Base-by-base conservation (phyloP, 2,329 filamentous ascomycete species). In the Calonectria honghensis region DNA sequence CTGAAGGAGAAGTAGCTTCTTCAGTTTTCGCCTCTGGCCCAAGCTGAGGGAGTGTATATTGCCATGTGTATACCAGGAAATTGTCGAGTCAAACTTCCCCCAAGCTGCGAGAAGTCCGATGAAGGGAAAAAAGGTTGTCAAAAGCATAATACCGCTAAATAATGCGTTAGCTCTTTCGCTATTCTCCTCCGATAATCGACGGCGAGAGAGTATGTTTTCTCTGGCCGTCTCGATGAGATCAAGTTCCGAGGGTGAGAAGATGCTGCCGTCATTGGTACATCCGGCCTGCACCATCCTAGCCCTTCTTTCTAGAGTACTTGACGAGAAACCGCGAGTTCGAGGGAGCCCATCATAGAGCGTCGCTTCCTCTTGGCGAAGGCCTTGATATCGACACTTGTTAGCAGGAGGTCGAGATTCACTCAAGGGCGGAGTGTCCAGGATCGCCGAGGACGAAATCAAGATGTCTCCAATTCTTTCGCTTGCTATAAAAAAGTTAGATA, bases 41-140 rank as follows among this genome's bases (percentile, higher is more conserved):
- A 64, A 41, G 6, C 82, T 87, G 31, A 90, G 81, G 11, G 79
- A 79, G 29, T 83, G 81, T 32, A 86, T 84, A 77, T 89, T 85
- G 7, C 89, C 89, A 2, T 84, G 81, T 0, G 89, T 89, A 68
- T 85, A 86, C 89, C 89, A 91, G 9, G 85, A 85, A 35, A 91
- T 84, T 0, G 85, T 85, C 0, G 83, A 82, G 75, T 89, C 85
- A 59, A 90, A 87, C 16, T 81, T 84, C 14, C 88, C 88, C 13
- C 79, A 82, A 32, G 89, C 83, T 1, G 87, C 86, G 10, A 90
- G 78, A 0, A 89, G 73, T 0, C 88, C 86, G 13, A 89, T 80
- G 63, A 90, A 87, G 0, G 89, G 89, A n/a, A 91, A 84, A 9
- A 83, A 51, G 1, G 87, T 69, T 24, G 86, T 86, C 52, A 88